Base-by-base conservation (phyloP, 495 filamentous ascomycete genomes). In the Podospora pseudopauciseta region DNA sequence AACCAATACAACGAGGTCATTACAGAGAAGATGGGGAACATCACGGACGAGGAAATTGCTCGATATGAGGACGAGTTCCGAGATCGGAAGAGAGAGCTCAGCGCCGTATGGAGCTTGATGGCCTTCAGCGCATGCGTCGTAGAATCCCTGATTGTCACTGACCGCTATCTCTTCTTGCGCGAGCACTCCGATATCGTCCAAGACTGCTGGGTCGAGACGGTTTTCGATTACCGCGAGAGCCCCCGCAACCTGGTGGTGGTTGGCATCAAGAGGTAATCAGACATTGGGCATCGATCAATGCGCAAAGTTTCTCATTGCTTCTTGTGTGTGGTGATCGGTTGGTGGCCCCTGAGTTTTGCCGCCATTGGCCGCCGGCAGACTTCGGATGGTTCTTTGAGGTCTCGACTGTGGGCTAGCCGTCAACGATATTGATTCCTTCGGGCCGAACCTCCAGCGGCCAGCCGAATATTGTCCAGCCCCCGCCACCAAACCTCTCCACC, bases 61-160 rank as follows among this genome's bases (percentile, higher is more conserved):
- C 76, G 65, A 57, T 97, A 97, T 74, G 90, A 90, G 73, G 74
- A 77, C 7, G 71, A 78, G 56, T 96, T 88, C 76, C 72, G 71
- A 39, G 80, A 81, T n/a, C 82, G 88, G 68, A 93, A 89, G 82
- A 90, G 94, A 71, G 88, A 97, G 71, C 83, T 99, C 18, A 92
- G 90, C 76, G 83, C 94, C 4, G 82, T 93, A 49, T 99, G 95
- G 95, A 91, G 85, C 71, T 78, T 99, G 73, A 98, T 98, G 94
- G 92, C 95, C 2, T 97, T 96, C 74, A 95, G 92, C 73, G 92
- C 96, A 7, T 86, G 86, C 11, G 88, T 97, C 16, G 88, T 94
- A 32, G 95, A 99, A 79, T 91, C 92, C 28, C 79, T 93, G 64
- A 93, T 99, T 75, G 92, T 97, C 49, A 88, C 93, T 39, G 95